Base-by-base conservation (phyloP, 768 basidiomycete genomes). In the Suillus placidus region DNA sequence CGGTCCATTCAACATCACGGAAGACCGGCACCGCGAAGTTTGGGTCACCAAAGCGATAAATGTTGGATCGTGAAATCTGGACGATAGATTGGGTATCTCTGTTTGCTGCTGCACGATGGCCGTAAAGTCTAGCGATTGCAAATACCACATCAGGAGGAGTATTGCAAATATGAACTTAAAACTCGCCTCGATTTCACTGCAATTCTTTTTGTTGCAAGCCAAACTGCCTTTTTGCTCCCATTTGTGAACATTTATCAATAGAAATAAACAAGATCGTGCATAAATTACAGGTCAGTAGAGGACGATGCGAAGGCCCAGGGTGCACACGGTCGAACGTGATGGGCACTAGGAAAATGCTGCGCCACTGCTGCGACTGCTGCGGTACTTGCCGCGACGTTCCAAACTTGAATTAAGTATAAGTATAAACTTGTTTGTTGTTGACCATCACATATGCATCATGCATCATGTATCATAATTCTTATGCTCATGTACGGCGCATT, bases 31-130 rank as follows among this genome's bases (percentile, higher is more conserved):
- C 64, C 2, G 79, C 76, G 26, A 77, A 72, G 63, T 83, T 81
- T 2, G 85, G 77, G 61, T 86, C 83, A 0, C 88, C 89, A 68
- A 90, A 89, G 5, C 83, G 84, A 75, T 85, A 86, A 13, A 89
- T 76, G 60, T 87, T 80, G 8, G 86, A 77, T 40, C 74, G 81
- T 16, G 83, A 82, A 8, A 88, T 83, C 52, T 78, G 74, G 10
- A 85, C 63, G 62, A 82, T 70, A 3, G 66, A 35, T 20, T 47
- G 9, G 26, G 26, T 38, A 42, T 60, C 42, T n/a, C 40, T 18
- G 18, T 56, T 35, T 35, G 35, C 37, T 30, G 16, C 18, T 30
- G 57, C 37, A 40, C 9, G 57, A 26, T 16, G 9, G 26, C 38
- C 40, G 38, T 58, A 58, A 30, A 40, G 5, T 58, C 38, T 58